Base-by-base conservation (phyloP, 257 asterid species). In the Henckelia pumila region DNA sequence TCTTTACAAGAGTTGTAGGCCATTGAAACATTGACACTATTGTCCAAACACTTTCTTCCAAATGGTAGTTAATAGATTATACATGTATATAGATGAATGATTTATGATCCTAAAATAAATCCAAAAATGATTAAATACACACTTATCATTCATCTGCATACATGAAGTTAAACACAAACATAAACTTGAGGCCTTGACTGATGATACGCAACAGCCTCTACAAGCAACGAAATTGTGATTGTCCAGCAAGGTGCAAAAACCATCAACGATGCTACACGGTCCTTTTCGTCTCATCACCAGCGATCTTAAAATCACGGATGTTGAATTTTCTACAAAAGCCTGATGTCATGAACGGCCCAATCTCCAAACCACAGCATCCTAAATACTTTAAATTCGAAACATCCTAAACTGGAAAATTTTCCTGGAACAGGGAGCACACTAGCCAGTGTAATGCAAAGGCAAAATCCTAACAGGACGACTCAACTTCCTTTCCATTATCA, bases 401-500 rank as follows among this genome's bases (percentile, higher is more conserved):
- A 5, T 16, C 55, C 19, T 16, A 16, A 13, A 14, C 55, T 1
- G 55, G 20, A 16, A 14, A 16, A 17, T 47, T 47, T 47, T 47
- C 20, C 20, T 47, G 21, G 6, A 47, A 44, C 8, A 20, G 20
- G 8, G 20, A 44, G 19, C 20, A 5, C 20, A 16, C 20, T 14
- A 16, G 59, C 19, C 73, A 19, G 32, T 59, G 60, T 55, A 47
- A 35, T 56, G 57, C 32, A 71, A 68, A 44, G 62, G 64, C 8
- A 60, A 8, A 52, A 69, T 56, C 24, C 71, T 77, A 82, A 73
- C 78, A 8, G 22, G 81, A 88, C 67, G 79, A 30, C 47, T 76
- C 87, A 23, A 71, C 78, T 77, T 84, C 93, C 79, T 83, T 86
- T 20, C 89, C 96, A 59, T 84, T 78, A 55, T 77, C 87, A 58